Percentiles rank a stretch among this genome's conserved stretches.
phyloP scores from a whole-genome alignment of 2,329 filamentous ascomycete species.

The Talaromyces sp. region DNA sequence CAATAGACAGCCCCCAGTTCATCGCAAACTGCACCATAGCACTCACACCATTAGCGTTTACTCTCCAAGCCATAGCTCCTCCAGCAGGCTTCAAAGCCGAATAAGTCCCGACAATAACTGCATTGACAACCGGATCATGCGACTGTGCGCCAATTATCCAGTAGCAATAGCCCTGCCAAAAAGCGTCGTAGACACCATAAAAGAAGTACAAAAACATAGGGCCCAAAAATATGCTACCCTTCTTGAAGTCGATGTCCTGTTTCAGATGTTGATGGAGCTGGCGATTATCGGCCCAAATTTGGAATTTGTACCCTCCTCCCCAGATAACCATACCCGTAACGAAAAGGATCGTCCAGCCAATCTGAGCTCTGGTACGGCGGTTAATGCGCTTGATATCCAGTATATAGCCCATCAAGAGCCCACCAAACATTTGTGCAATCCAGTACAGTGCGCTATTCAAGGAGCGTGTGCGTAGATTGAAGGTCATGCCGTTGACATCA shows the following conservation, averaged over 20 bases:
- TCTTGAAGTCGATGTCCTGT: constrained; percentile 49
- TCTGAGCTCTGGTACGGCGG: constrained; percentile 46
- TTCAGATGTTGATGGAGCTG: constrained; percentile 40
- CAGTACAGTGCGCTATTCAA: constrained; percentile 53
- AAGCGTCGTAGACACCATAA: constrained; percentile 65
- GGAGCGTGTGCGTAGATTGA: constrained; percentile 51
- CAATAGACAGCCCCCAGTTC: constrained; percentile 8
- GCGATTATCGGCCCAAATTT: constrained; percentile 51
- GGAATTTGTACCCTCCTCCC: constrained; percentile 64
- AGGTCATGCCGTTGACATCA: constrained; percentile 51
- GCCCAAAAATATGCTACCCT: constrained; percentile 52
- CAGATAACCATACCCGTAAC: constrained; percentile 52
- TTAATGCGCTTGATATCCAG: constrained; percentile 43
- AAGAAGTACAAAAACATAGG: constrained; percentile 69
- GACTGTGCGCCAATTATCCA: constrained; percentile 53
- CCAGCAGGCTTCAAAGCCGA: constrained; percentile 46
- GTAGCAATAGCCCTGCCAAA: constrained; percentile 65
- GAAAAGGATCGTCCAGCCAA: constrained; percentile 50
- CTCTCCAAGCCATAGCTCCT: constrained; percentile 46
- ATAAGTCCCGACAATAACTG: constrained; percentile 48
- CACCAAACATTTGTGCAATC: constrained; percentile 52
- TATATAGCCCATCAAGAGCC: constrained; percentile 37
- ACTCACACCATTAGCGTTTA: neutral
- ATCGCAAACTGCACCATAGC: constrained; percentile 11
- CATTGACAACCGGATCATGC: constrained; percentile 42